Conservation (phyloP, 257 asterid species). For the Plectranthus barbatus region DNA sequence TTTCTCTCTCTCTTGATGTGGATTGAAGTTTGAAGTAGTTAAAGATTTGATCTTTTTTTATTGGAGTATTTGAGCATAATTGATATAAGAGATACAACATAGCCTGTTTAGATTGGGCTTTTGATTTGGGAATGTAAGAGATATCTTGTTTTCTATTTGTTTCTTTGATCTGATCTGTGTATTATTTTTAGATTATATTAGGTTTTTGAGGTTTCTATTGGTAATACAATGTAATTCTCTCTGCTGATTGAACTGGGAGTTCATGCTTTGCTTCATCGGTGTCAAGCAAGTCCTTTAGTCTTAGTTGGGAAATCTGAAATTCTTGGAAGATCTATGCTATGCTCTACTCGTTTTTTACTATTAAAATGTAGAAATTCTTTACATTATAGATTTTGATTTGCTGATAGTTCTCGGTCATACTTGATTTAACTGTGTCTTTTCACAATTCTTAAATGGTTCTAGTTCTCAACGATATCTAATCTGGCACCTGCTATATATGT, state of each 20-base stretch:
- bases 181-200: not conserved
- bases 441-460: too few species aligned
- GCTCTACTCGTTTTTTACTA: too few species aligned
- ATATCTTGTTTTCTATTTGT: not conserved
- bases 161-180: not conserved
- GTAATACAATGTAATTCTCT: too few species aligned
- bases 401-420: not conserved
- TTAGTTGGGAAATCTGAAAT: too few species aligned
- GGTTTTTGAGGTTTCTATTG: not conserved
- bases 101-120: not conserved
- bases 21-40: not conserved
- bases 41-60: too few species aligned
- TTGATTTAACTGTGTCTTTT: not conserved
- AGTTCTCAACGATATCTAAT: not conserved
- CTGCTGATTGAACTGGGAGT: not conserved
- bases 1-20: not conserved
- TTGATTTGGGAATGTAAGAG: not conserved
- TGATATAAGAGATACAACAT: too few species aligned
- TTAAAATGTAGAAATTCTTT: not conserved
- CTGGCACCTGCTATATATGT: not conserved
- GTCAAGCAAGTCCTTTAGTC: too few species aligned
- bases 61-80: too few species aligned
- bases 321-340: too few species aligned
- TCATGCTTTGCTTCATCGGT: not conserved
- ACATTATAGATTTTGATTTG: not conserved